Evolutionary conservation across 2,329 filamentous ascomycete species (phyloP).

Genomic region (Aspergillus sp.): DNA sequence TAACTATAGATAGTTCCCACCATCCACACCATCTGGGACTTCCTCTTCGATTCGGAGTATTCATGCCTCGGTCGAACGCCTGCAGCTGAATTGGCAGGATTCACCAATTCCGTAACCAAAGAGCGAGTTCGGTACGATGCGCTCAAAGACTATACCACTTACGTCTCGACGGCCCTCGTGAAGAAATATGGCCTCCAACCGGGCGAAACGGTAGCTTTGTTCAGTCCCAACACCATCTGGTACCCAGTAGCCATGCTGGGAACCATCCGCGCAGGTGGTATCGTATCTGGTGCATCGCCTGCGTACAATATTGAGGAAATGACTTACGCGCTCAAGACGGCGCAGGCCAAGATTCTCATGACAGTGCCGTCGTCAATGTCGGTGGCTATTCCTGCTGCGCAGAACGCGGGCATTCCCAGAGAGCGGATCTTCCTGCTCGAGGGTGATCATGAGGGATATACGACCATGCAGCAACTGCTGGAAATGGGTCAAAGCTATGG

Average conservation of each 20-base stretch:
- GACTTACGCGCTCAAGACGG: constrained; percentile 56
- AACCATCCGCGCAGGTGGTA: constrained; percentile 45
- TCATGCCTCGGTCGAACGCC: constrained; percentile 42
- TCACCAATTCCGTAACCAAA: constrained; percentile 51
- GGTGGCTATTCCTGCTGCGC: constrained; percentile 49
- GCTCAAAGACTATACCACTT: constrained; percentile 51
- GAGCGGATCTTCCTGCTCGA: constrained; percentile 53
- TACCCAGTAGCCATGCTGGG: constrained; percentile 59
- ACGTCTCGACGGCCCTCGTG: constrained; percentile 55
- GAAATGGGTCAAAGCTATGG: constrained; percentile 30
- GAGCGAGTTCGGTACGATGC: constrained; percentile 53
- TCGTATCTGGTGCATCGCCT: constrained; percentile 57
- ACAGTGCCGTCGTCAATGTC: constrained; percentile 50
- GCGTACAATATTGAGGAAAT: constrained; percentile 64
- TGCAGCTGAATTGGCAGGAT: constrained; percentile 36
- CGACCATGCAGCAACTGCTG: constrained; percentile 31
- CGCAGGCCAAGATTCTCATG: constrained; percentile 52
- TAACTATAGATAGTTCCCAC: constrained; percentile 6
- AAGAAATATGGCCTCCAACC: constrained; percentile 48
- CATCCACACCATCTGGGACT: constrained; percentile 49
- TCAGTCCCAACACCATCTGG: constrained; percentile 60
- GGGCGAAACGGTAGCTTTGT: constrained; percentile 54
- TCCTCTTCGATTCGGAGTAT: constrained; percentile 51
- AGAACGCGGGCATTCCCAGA: constrained; percentile 47
- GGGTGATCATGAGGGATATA: constrained; percentile 46